Evolutionary conservation across 2,329 filamentous ascomycete species (phyloP).

Genomic region (Pseudogymnoascus sp.): DNA sequence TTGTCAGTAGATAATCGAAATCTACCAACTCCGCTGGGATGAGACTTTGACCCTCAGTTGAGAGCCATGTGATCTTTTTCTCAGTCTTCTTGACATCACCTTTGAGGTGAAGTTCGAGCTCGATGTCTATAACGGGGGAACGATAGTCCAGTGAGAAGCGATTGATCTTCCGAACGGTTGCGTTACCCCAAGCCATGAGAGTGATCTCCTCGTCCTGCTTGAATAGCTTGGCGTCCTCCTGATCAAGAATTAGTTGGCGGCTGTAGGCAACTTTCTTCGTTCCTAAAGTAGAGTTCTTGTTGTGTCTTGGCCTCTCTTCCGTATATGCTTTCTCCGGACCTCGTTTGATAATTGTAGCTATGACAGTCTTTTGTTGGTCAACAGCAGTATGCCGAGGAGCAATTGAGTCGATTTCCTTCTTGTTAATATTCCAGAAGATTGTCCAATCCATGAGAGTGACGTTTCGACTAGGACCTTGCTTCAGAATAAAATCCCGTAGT

Average conservation of each 20-base stretch:
- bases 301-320: constrained; percentile 78
- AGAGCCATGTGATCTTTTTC: constrained; percentile 94
- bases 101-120: constrained; percentile 78
- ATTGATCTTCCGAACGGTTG: constrained; percentile 64
- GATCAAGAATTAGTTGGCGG: constrained; percentile 71
- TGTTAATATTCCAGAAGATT: constrained; percentile 62
- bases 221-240: constrained; percentile 77
- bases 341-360: constrained; percentile 57
- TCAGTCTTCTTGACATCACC: constrained; percentile 92
- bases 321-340: constrained; percentile 55
- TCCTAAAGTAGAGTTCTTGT: constrained; percentile 80
- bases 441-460: constrained; percentile 81
- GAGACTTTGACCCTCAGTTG: constrained; percentile 65
- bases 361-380: constrained; percentile 62
- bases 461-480: constrained; percentile 77
- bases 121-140: constrained; percentile 59
- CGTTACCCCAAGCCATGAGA: constrained; percentile 94
- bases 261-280: constrained; percentile 80
- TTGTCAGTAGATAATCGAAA: constrained; percentile 87
- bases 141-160: constrained; percentile 31
- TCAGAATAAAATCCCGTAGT: constrained; percentile 75
- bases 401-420: constrained; percentile 73
- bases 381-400: constrained; percentile 68
- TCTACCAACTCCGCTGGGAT: constrained; percentile 82
- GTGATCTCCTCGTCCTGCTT: constrained; percentile 86